Percentiles rank a stretch among this genome's conserved stretches.
phyloP scores from a whole-genome alignment of 169 alveolate genomes.

The Eimeria maxima region DNA sequence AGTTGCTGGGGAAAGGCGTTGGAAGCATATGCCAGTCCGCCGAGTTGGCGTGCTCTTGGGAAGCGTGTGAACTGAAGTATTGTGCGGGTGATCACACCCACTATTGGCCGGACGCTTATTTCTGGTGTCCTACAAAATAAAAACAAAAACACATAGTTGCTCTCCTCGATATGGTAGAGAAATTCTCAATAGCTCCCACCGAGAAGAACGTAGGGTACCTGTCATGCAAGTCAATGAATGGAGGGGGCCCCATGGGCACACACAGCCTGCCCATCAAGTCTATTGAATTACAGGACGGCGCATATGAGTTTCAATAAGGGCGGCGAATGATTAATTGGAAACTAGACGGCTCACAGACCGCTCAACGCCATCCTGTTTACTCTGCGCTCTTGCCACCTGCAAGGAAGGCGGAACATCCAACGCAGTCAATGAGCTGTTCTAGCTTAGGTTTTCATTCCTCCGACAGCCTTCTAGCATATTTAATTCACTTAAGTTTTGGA shows the following conservation, averaged over 20 bases:
- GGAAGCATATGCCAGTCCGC: slow-evolving; percentile 66
- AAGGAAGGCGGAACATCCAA: not conserved
- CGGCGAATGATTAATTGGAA: not conserved
- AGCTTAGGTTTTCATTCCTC: not conserved
- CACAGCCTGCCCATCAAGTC: not conserved
- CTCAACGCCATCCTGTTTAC: not conserved
- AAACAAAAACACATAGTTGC: not conserved
- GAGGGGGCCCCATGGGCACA: slow-evolving; percentile 49
- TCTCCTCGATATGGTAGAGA: not conserved
- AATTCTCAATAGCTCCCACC: not conserved
- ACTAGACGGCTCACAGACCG: not conserved
- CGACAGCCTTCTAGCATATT: not conserved
- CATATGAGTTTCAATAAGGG: not conserved
- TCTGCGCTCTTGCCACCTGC: not conserved
- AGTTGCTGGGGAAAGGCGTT: not conserved
- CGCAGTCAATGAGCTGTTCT: not conserved
- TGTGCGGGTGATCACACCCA: not conserved
- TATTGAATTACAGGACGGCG: not conserved
- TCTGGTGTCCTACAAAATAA: not conserved
- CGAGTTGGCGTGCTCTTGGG: not conserved
- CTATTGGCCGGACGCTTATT: not conserved
- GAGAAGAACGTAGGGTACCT: not conserved
- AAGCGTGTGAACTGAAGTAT: not conserved
- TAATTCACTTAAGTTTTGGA: not conserved
- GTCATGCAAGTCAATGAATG: slow-evolving; percentile 34